Conservation (phyloP, 345 rosid genomes). For the Acer negundo region DNA sequence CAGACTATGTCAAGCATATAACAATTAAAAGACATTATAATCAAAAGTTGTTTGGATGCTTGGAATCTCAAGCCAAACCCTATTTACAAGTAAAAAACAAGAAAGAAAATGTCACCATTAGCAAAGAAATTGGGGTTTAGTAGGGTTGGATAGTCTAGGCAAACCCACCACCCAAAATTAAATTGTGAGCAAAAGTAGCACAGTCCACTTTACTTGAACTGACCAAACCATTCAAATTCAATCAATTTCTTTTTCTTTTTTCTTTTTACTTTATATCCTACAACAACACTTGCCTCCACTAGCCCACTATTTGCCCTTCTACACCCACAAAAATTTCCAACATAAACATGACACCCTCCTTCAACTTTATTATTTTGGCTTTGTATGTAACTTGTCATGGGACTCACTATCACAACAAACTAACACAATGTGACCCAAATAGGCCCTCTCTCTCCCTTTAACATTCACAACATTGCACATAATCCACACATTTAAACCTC, state of each 20-base stretch:
- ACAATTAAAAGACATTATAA: neutral
- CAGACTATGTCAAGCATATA: no score
- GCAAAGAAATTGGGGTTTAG: neutral
- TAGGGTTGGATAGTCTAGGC: neutral
- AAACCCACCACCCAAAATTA: neutral
- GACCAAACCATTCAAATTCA: constrained; percentile 5
- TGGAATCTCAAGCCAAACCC: neutral
- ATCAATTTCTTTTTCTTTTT: neutral
- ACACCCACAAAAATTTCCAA: neutral
- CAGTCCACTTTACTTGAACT: neutral
- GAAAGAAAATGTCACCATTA: neutral
- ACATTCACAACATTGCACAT: neutral
- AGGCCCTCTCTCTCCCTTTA: neutral
- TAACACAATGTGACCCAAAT: constrained; percentile 22
- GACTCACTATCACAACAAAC: constrained; percentile 5
- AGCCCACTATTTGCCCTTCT: neutral
- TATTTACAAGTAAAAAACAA: neutral
- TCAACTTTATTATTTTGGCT: constrained; percentile 11
- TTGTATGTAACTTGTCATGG: constrained; percentile 5
- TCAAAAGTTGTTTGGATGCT: neutral
- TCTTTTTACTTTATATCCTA: neutral
- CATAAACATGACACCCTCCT: constrained; percentile 8
- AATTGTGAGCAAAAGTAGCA: neutral
- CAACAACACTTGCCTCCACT: constrained; percentile 2
- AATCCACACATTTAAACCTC: constrained; percentile 25